A percentile compares a stretch with the other conserved stretches of the same genome.
Conservation (phyloP, 441 rosid species). For the Arabidopsis hybrid region DNA sequence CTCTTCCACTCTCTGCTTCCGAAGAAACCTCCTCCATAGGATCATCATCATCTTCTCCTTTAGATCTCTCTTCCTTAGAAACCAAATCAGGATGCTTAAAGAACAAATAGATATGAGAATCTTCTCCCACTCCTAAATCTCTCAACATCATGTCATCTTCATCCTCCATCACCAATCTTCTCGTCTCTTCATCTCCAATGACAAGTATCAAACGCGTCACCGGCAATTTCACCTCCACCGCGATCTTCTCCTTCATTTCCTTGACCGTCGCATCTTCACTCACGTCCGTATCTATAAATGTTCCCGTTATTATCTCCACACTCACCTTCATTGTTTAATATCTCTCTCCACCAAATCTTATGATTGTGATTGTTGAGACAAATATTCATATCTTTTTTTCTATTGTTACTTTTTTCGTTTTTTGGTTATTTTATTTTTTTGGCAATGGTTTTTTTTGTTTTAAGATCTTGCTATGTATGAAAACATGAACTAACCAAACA, state of each 20-base stretch:
- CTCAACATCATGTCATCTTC: constrained; percentile 51
- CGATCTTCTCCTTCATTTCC: constrained; percentile 65
- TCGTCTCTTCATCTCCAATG: constrained; percentile 32
- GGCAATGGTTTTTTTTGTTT: constrained; percentile 15
- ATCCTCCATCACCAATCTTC: constrained; percentile 36
- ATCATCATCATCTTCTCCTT: constrained; percentile 15
- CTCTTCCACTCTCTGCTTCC: constrained; percentile 25
- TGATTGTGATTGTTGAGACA: constrained; percentile 9
- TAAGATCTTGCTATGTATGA: constrained; percentile 24
- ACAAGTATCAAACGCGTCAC: constrained; percentile 60
- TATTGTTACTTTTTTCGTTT: neutral
- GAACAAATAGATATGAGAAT: constrained; percentile 68
- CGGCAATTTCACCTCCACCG: constrained; percentile 53
- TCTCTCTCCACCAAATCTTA: constrained; percentile 18
- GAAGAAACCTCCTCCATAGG: constrained; percentile 38
- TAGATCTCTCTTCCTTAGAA: constrained; percentile 27
- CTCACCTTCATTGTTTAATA: constrained; percentile 56
- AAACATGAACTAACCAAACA: constrained; percentile 41
- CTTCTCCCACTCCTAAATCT: constrained; percentile 60
- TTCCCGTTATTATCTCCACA: constrained; percentile 76
- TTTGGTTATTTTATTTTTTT: neutral
- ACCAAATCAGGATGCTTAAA: constrained; percentile 52
- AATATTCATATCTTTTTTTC: constrained; percentile 7
- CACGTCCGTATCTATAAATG: constrained; percentile 56
- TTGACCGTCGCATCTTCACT: constrained; percentile 56